phyloP scores from a whole-genome alignment of 2,329 filamentous ascomycete species.

The Alternaria tenuissima region DNA sequence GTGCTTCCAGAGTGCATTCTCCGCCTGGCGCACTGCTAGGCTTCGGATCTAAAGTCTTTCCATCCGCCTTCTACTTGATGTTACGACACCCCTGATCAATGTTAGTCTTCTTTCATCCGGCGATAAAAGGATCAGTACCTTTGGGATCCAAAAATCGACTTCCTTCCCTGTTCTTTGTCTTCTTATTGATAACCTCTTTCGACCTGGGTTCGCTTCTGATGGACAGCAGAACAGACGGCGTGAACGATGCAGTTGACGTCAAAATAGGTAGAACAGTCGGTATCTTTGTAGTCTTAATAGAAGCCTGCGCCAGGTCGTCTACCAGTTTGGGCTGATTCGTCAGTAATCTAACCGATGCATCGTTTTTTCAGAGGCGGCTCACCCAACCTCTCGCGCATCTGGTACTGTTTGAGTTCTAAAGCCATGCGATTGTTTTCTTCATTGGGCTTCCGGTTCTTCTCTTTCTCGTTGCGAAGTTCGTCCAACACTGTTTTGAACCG shows the following conservation, averaged over 20 bases:
- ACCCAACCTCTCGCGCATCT: slow-evolving; percentile 3
- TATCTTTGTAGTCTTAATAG: background rate
- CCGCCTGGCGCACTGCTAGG: background rate
- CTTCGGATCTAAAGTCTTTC: background rate
- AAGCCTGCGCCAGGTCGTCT: background rate
- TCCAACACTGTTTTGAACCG: slow-evolving; percentile 21
- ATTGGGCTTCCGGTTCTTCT: slow-evolving; percentile 27
- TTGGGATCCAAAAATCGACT: background rate
- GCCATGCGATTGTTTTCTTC: slow-evolving; percentile 33
- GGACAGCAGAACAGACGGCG: background rate
- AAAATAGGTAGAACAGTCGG: background rate
- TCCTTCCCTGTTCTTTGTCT: background rate
- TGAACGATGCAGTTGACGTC: no score
- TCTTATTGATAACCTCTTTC: background rate
- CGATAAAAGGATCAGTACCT: background rate
- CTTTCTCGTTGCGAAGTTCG: slow-evolving; percentile 20
- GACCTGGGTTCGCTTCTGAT: background rate
- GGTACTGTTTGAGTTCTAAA: slow-evolving; percentile 22
- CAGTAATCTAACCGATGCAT: slow-evolving; percentile 1
- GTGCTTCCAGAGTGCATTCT: background rate
- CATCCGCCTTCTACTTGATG: background rate
- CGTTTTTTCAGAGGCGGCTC: background rate
- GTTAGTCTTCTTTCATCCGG: background rate
- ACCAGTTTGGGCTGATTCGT: background rate
- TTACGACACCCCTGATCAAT: background rate